Conservation (phyloP, 2,329 filamentous ascomycete species). For the Aspergillus japonicus region DNA sequence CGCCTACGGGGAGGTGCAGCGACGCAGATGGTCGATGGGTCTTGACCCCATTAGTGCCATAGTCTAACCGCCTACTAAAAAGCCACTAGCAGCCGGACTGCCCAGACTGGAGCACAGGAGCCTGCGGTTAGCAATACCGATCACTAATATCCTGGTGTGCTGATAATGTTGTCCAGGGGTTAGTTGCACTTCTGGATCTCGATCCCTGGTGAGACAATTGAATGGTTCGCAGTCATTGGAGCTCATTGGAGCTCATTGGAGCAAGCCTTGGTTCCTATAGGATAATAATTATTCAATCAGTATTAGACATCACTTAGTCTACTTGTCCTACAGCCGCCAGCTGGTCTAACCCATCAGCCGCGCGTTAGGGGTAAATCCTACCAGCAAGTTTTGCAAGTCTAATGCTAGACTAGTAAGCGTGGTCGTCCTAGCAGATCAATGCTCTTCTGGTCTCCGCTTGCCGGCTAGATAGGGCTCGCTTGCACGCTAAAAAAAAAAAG, state of each 20-base stretch:
- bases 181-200: not conserved
- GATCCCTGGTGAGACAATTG: not conserved
- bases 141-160: slow-evolving; percentile 1
- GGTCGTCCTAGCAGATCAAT: slow-evolving; percentile 11
- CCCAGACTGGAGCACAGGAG: not conserved
- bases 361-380: not conserved
- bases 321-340: not conserved
- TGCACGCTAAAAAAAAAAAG: slow-evolving; percentile 8
- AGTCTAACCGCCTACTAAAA: slow-evolving; percentile 1
- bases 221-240: not conserved
- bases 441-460: slow-evolving; percentile 6
- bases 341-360: not conserved
- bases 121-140: slow-evolving; percentile 10
- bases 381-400: slow-evolving; percentile 7
- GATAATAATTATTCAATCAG: slow-evolving; percentile 8
- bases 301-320: slow-evolving; percentile 5
- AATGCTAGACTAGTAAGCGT: not conserved
- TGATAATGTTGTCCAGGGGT: not conserved
- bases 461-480: slow-evolving; percentile 8
- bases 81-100: slow-evolving; percentile 1
- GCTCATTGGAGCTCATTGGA: not conserved
- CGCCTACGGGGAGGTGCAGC: not conserved
- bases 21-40: not conserved
- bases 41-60: not conserved
- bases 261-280: not conserved